Percentiles rank a stretch among this genome's conserved stretches.
These are phyloP conservation scores for Sarocladiaceae sp. DNA, from an alignment of 2,329 filamentous ascomycete genomes.

Conservation along the genomic window DNA sequence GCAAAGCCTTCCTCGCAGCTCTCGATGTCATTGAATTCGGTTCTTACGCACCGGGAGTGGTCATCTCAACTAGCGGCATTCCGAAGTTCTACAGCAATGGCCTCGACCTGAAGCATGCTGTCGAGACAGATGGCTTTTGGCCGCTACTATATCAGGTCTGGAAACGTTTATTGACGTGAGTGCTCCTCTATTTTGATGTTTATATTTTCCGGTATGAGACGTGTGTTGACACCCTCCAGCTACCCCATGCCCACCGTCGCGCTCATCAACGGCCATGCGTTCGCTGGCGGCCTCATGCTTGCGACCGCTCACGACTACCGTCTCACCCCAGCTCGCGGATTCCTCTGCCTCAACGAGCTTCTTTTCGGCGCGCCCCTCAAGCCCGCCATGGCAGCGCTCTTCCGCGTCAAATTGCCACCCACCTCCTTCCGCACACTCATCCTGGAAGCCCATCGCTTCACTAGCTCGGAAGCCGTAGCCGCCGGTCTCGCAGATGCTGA, in stretches of 20 bases:
- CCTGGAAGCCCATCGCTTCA: conserved; percentile 69
- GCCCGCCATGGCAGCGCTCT: conserved; percentile 69
- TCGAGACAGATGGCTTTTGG: conserved; percentile 57
- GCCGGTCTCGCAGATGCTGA: conserved; percentile 56
- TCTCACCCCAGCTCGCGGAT: conserved; percentile 71
- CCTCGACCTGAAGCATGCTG: conserved; percentile 69
- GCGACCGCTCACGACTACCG: conserved; percentile 82
- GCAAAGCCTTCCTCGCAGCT: conserved; percentile 61
- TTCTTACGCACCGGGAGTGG: conserved; percentile 61
- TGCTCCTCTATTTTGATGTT: background rate
- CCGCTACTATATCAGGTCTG: conserved; percentile 62
- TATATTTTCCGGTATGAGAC: background rate
- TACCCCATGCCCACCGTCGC: conserved; percentile 81
- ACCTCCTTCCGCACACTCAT: conserved; percentile 59
- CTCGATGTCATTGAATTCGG: conserved; percentile 71
- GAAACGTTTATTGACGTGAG: conserved; percentile 45
- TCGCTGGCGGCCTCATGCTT: conserved; percentile 77
- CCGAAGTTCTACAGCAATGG: conserved; percentile 81
- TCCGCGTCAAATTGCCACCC: conserved; percentile 62
- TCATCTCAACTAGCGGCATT: conserved; percentile 72
- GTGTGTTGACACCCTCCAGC: conserved; percentile 16
- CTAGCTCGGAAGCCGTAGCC: conserved; percentile 57
- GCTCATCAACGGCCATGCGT: conserved; percentile 76
- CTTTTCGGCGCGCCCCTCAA: conserved; percentile 74
- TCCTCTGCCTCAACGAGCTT: conserved; percentile 75